Conservation (phyloP, 1,284 basidiomycete species). For the Ustanciosporium gigantosporum region DNA sequence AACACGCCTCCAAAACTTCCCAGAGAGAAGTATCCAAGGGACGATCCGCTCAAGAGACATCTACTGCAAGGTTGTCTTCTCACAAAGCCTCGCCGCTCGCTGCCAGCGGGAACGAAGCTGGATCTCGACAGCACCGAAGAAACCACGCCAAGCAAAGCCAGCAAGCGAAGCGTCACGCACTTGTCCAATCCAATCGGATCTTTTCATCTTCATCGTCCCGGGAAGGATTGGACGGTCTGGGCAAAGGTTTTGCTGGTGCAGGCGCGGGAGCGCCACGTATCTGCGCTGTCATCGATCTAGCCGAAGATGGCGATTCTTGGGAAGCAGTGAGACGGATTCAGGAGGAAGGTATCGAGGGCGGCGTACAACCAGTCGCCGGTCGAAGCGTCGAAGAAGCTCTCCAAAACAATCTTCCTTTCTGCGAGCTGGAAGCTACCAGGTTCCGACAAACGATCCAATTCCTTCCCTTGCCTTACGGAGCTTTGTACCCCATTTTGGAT, state of each 20-base stretch:
- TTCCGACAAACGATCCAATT: constrained; percentile 90
- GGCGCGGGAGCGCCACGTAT: constrained; percentile 76
- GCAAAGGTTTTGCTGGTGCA: constrained; percentile 65
- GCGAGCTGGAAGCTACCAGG: constrained; percentile 68
- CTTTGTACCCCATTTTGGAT: constrained; percentile 78
- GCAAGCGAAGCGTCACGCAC: constrained; percentile 49
- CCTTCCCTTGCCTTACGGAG: constrained; percentile 66
- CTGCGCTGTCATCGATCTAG: constrained; percentile 77
- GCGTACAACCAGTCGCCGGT: constrained; percentile 42
- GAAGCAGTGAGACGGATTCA: constrained; percentile 70
- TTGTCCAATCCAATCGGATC: constrained; percentile 51
- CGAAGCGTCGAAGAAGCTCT: constrained; percentile 44
- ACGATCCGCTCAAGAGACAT: constrained; percentile 17
- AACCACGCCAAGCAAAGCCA: constrained; percentile 56
- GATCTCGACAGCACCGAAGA: constrained; percentile 45
- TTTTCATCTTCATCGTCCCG: constrained; percentile 26
- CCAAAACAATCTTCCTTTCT: constrained; percentile 15
- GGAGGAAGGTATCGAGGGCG: constrained; percentile 69
- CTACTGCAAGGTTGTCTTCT: constrained; percentile 19
- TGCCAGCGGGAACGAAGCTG: constrained; percentile 39
- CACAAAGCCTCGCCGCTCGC: constrained; percentile 47
- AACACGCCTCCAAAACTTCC: constrained; percentile 54
- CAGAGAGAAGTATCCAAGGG: constrained; percentile 51
- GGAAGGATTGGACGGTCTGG: constrained; percentile 29
- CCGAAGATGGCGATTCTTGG: constrained; percentile 69